A percentile compares a stretch with the other conserved stretches of the same genome.
Evolutionary conservation across 169 alveolate genomes (phyloP).

Genomic region (Plasmodium sp.): DNA sequence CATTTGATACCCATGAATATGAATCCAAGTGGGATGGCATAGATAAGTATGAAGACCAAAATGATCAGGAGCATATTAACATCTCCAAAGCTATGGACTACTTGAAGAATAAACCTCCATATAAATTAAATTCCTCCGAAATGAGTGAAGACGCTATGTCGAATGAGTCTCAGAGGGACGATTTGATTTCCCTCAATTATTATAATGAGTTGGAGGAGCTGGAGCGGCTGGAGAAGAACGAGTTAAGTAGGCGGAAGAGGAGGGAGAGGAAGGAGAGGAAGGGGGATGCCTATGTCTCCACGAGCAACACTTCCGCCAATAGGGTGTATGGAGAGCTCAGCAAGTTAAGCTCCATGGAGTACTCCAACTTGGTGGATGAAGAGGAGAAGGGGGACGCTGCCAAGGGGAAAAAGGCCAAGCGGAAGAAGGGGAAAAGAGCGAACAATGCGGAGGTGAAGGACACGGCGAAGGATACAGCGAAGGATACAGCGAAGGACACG

Average conservation of each 20-base stretch:
- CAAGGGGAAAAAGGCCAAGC: conserved; percentile 7
- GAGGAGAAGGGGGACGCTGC: not conserved
- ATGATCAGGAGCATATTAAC: conserved; percentile 56
- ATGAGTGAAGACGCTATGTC: conserved; percentile 39
- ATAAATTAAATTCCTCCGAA: conserved; percentile 69
- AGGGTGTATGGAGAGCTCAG: conserved; percentile 43
- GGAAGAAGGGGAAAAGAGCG: conserved; percentile 4
- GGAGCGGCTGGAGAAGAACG: conserved; percentile 56
- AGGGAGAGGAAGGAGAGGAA: conserved; percentile 2
- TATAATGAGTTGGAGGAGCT: conserved; percentile 67
- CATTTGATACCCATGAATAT: conserved; percentile 70
- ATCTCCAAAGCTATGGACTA: conserved; percentile 75
- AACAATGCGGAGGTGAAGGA: not conserved
- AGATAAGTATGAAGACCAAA: conserved; percentile 71
- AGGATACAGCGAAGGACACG: not conserved
- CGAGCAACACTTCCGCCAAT: conserved; percentile 16
- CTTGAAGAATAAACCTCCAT: conserved; percentile 72
- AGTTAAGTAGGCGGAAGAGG: conserved; percentile 18
- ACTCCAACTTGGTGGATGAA: not conserved
- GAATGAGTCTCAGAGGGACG: conserved; percentile 37
- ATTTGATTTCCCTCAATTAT: conserved; percentile 43
- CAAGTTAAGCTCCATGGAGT: conserved; percentile 18
- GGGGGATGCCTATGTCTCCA: not conserved
- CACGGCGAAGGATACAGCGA: not conserved
- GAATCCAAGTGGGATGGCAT: conserved; percentile 64